A percentile compares a stretch with the other conserved stretches of the same genome.
Conservation (phyloP, 2,329 filamentous ascomycete genomes). For the Cordyceps militaris region DNA sequence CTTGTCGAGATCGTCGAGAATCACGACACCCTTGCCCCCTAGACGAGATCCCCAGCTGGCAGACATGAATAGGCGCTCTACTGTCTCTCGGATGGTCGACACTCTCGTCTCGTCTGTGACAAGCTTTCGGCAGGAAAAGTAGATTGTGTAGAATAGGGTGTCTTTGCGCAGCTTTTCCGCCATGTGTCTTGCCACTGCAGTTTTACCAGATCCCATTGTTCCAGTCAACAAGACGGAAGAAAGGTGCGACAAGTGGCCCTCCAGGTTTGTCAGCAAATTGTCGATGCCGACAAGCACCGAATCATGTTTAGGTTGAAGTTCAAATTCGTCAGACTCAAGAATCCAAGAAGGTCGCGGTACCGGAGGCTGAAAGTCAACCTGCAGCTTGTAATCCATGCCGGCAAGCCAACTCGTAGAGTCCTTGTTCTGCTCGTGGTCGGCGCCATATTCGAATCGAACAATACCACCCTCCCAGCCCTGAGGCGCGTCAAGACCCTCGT, state of each 20-base stretch:
- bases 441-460: conserved; percentile 59
- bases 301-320: conserved; percentile 48
- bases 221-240: conserved; percentile 89
- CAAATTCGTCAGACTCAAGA: conserved; percentile 36
- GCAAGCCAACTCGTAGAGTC: conserved; percentile 61
- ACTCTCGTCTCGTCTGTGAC: conserved; percentile 88
- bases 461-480: conserved; percentile 77
- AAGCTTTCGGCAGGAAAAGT: conserved; percentile 79
- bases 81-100: conserved; percentile 81
- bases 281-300: conserved; percentile 80
- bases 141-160: conserved; percentile 72
- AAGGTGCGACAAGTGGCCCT: conserved; percentile 70
- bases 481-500: conserved; percentile 45
- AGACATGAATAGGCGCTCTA: conserved; percentile 76
- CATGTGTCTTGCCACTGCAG: conserved; percentile 67
- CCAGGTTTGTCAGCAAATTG: conserved; percentile 61
- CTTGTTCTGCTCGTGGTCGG: conserved; percentile 37
- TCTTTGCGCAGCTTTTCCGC: conserved; percentile 66
- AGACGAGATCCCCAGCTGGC: conserved; percentile 87
- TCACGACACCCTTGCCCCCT: conserved; percentile 74
- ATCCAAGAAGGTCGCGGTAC: conserved; percentile 58
- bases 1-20: conserved; percentile 89
- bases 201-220: conserved; percentile 85
- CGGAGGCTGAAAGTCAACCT: conserved; percentile 69
- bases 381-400: conserved; percentile 65